A percentile compares a stretch with the other conserved stretches of the same genome.
Evolutionary conservation across 1,139 yeast genomes (phyloP).

Genomic region (Nakaseomyces sp.): DNA sequence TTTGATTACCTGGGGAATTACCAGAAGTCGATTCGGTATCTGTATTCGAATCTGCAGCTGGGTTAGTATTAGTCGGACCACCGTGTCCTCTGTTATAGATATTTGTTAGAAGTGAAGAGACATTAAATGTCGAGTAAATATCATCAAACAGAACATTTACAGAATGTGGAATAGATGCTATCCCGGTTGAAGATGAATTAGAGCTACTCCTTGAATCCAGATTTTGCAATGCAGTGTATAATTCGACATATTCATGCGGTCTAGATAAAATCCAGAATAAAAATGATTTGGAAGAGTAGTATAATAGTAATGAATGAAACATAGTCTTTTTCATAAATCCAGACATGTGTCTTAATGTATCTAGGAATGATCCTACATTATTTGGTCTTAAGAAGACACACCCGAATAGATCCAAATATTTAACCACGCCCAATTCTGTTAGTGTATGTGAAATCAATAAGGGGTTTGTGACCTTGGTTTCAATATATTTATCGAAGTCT

Average conservation of each 20-base stretch:
- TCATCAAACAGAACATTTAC: conserved; percentile 20
- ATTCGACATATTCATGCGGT: conserved; percentile 23
- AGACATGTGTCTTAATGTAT: conserved; percentile 19
- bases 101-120: conserved; percentile 16
- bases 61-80: background rate
- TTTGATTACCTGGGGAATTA: conserved; percentile 9
- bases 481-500: conserved; percentile 20
- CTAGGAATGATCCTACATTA: conserved; percentile 19
- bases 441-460: conserved; percentile 16
- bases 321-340: conserved; percentile 19
- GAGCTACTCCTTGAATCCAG: background rate
- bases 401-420: conserved; percentile 25
- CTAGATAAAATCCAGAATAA: conserved; percentile 28
- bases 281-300: conserved; percentile 24
- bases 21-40: conserved; percentile 2
- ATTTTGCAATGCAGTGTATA: conserved; percentile 11
- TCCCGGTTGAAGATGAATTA: conserved; percentile 1
- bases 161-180: conserved; percentile 9
- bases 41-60: background rate
- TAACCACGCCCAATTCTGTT: conserved; percentile 18
- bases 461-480: conserved; percentile 17
- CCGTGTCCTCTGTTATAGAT: conserved; percentile 5
- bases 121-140: conserved; percentile 18
- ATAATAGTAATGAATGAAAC: conserved; percentile 21
- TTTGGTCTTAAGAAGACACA: conserved; percentile 21